These are phyloP conservation scores for Nemophila menziesii DNA, from an alignment of 257 asterid species.

Conservation along the genomic window DNA sequence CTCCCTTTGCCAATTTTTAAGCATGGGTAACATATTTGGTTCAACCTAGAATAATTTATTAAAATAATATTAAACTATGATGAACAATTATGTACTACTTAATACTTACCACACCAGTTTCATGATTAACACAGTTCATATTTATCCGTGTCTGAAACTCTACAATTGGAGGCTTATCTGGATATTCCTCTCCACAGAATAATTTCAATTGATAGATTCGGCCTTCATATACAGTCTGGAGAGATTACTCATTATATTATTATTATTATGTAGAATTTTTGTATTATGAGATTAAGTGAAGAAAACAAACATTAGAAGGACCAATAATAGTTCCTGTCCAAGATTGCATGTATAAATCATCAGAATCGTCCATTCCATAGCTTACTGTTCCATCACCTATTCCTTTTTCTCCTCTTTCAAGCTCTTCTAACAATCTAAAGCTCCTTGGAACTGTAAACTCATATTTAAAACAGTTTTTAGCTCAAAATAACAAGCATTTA, in stretches of 20 bases:
- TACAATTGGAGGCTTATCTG: constrained; percentile 62
- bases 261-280: constrained; percentile 7
- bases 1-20: constrained; percentile 68
- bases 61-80: background rate
- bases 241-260: constrained; percentile 10
- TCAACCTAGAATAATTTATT: constrained; percentile 39
- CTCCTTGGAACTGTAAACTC: constrained; percentile 70
- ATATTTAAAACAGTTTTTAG: background rate
- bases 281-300: background rate
- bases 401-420: constrained; percentile 88
- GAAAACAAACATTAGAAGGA: constrained; percentile 61
- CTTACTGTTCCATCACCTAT: constrained; percentile 90
- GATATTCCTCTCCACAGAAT: constrained; percentile 74
- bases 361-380: constrained; percentile 85
- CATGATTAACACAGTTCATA: constrained; percentile 66
- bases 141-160: constrained; percentile 66
- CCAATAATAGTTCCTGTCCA: constrained; percentile 92
- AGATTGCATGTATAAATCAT: constrained; percentile 75
- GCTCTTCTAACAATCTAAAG: constrained; percentile 77
- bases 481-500: background rate
- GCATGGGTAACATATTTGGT: constrained; percentile 62
- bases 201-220: constrained; percentile 69
- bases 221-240: constrained; percentile 74
- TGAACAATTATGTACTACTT: background rate
- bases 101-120: constrained; percentile 55